Base-by-base conservation (phyloP, 148 eudicot species). In the Rhododendron molle region DNA sequence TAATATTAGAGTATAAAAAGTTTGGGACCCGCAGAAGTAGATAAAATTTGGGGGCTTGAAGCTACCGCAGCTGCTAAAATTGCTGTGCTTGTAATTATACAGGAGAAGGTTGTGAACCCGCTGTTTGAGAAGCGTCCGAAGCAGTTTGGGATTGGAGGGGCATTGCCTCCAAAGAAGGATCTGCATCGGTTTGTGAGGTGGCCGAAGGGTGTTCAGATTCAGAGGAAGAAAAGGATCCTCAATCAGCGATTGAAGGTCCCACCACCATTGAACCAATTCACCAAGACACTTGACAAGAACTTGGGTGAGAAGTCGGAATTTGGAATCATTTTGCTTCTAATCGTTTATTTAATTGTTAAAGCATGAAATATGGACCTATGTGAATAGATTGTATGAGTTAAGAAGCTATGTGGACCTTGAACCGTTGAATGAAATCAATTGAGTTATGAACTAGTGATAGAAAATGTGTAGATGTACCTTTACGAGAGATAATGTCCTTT, bases 211-310 rank as follows among this genome's bases (percentile, higher is more conserved):
- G 92, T 92, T 28, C 90, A 90, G 40, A 89, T 91, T 76, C 92
- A 92, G 91, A 91, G 91, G 87, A 92, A 89, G 89, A 92, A 78
- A 74, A 92, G 89, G 92, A 91, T 89, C 72, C 89, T 92, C 60
- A 90, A 80, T 87, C 91, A 88, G 89, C 83, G 92, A 0, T 88
- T 92, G 92, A 91, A 91, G 93, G 92, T 91, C 46, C 89, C 93
- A 12, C 93, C 93, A 36, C 80, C 91, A 12, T 86, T 89, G 88
- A 88, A 90, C 83, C 92, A 90, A 83, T 90, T 91, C 84, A 88
- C 93, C 47, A 92, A 92, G 87, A 92, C 91, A 21, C 90, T 92
- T 1, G 92, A 92, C 83, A 92, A 90, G 81, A 92, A 90, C 79
- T 85, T 90, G 16, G 93, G 93, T 90, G 14, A 84, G 85, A 20